Percentiles rank a stretch among this genome's conserved stretches.
These are phyloP conservation scores for Fraxinus baroniana DNA, from an alignment of 305 asterid genomes.

Conservation along the genomic window DNA sequence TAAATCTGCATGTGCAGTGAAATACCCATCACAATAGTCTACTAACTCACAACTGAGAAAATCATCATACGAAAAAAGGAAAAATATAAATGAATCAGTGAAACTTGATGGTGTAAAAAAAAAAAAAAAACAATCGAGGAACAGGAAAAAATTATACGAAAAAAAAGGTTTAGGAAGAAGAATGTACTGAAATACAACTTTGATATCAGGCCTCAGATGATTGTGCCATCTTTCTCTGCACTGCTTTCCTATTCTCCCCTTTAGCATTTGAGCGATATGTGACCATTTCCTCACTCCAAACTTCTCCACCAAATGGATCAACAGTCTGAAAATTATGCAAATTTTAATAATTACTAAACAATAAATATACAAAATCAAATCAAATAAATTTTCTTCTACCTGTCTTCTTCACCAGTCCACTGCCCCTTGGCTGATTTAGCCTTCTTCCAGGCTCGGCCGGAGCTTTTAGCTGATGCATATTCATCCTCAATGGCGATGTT, in stretches of 20 bases:
- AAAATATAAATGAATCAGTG: neutral
- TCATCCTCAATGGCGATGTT: slow-evolving; percentile 21
- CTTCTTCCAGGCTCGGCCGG: slow-evolving; percentile 40
- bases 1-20: neutral
- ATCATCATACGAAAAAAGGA: neutral
- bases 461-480: slow-evolving; percentile 16
- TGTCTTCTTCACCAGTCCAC: slow-evolving; percentile 91
- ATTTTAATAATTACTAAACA: neutral
- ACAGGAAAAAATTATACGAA: neutral
- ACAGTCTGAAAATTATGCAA: slow-evolving; percentile 37
- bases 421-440: slow-evolving; percentile 74
- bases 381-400: slow-evolving; percentile 33
- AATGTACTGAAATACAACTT: slow-evolving; percentile 35
- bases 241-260: slow-evolving; percentile 92
- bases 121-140: neutral
- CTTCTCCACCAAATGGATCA: slow-evolving; percentile 73
- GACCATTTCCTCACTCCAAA: slow-evolving; percentile 89
- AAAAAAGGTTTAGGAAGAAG: neutral
- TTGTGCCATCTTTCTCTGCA: slow-evolving; percentile 98
- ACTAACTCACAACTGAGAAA: neutral
- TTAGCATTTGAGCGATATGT: slow-evolving; percentile 68
- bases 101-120: neutral
- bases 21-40: neutral
- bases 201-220: slow-evolving; percentile 90
- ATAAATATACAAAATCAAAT: neutral